Evolutionary conservation across 768 basidiomycete genomes (phyloP).

Genomic region (Xanthoconium stramineum): DNA sequence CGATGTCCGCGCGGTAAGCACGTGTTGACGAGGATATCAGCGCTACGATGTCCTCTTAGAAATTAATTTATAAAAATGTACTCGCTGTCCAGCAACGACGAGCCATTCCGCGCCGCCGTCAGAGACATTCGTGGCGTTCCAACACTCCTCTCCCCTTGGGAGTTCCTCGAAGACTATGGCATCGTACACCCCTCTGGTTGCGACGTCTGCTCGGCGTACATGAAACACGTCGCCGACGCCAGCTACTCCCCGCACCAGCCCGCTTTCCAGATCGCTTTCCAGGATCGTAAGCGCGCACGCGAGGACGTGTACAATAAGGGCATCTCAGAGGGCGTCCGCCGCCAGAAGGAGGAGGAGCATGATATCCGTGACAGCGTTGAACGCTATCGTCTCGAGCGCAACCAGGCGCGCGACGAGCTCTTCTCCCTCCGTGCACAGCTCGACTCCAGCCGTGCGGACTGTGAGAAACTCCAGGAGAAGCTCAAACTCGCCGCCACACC

Average conservation of each 20-base stretch:
- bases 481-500: conserved; percentile 8
- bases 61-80: conserved; percentile 24
- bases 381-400: conserved; percentile 34
- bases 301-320: conserved; percentile 41
- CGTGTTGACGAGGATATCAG: conserved; percentile 32
- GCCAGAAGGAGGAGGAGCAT: conserved; percentile 38
- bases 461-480: conserved; percentile 30
- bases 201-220: conserved; percentile 36
- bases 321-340: conserved; percentile 38
- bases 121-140: conserved; percentile 33
- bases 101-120: conserved; percentile 26
- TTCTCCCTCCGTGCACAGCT: conserved; percentile 32
- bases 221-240: conserved; percentile 39
- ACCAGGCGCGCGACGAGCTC: conserved; percentile 33
- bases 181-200: conserved; percentile 41
- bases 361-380: conserved; percentile 34
- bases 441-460: conserved; percentile 32
- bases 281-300: conserved; percentile 37
- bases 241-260: conserved; percentile 36
- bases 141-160: conserved; percentile 37
- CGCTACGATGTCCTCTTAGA: conserved; percentile 8
- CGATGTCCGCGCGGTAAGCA: conserved; percentile 27
- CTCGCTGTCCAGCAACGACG: conserved; percentile 32
- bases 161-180: conserved; percentile 38
- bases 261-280: conserved; percentile 40